A percentile compares a stretch with the other conserved stretches of the same genome.
These are phyloP conservation scores for Flaveria bidentis DNA, from an alignment of 129 eudicot species.

Conservation along the genomic window DNA sequence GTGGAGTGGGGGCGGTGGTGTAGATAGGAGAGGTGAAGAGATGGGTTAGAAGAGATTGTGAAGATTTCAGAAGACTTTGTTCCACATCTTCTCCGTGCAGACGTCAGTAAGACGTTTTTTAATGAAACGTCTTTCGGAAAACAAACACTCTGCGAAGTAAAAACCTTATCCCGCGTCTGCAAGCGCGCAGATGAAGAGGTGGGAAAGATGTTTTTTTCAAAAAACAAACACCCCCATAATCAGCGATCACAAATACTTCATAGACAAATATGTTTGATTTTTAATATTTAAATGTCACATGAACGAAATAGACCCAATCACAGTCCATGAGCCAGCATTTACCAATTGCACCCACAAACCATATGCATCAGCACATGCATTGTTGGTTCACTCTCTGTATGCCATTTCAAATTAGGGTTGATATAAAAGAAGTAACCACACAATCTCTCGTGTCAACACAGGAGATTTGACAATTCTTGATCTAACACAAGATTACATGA, in stretches of 20 bases:
- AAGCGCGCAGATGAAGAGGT: too few species aligned
- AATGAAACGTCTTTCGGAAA: too few species aligned
- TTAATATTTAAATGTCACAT: not conserved
- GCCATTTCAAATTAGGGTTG: not conserved
- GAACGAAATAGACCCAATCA: not conserved
- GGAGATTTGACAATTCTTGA: not conserved
- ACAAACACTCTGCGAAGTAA: too few species aligned
- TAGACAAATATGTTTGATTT: not conserved
- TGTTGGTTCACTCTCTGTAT: not conserved
- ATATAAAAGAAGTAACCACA: not conserved
- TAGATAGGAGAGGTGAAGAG: too few species aligned
- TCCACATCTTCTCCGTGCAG: too few species aligned
- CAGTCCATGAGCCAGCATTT: not conserved
- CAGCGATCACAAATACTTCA: not conserved
- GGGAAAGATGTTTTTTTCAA: too few species aligned
- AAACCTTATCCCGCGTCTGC: too few species aligned
- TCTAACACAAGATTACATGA: slow-evolving; percentile 26
- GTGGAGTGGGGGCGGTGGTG: too few species aligned
- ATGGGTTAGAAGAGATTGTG: too few species aligned
- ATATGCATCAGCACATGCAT: not conserved
- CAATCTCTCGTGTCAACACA: not conserved
- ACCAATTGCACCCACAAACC: not conserved
- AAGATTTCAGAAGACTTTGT: too few species aligned
- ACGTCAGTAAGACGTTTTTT: too few species aligned
- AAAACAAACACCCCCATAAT: too few species aligned